Base-by-base conservation (phyloP, 2,329 filamentous ascomycete species). In the Aspergillus sp. region DNA sequence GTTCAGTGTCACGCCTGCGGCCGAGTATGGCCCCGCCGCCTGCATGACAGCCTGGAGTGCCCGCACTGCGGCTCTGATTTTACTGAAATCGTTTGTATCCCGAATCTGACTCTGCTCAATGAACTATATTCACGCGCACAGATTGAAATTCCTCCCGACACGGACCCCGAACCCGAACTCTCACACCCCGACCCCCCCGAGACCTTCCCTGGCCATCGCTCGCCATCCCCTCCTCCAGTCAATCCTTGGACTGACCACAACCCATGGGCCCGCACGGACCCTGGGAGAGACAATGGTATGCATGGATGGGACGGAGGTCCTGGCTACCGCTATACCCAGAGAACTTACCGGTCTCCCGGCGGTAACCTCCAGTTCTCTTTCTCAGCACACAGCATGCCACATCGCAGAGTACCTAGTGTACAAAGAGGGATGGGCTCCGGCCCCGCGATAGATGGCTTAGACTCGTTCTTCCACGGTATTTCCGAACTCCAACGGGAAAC, bases 1-100 rank as follows among this genome's bases (percentile, higher is more conserved):
- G 88, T 97, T 54, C 96, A 84, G 74, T 99, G 95, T 75, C 91
- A 98, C 75, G 78, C 82, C 59, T 98, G 95, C 77, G 73, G 83
- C 52, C 78, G 89, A 62, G 89, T 96, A 73, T 98, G 92, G 91
- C 90, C 89, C 68, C 81, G 85, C 59, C 85, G 90, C 59, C 49
- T 89, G 62, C 80, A 83, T 63, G 87, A 48, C 9, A 37, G 83
- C 24, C 76, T 96, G 61, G 78, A 77, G 15, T 99, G 95, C 70
- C 91, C 92, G 15, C 74, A 78, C n/a, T 99, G 95, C 71, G 72
- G 82, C 4, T 86, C 86, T 39, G 91, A 96, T 19, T 87, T 91
- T 64, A 91, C 86, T 15, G 93, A 99, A 77, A 91, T 98, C 66
- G 93, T 96, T 80, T 70, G 88, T 80, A 56, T 17, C 24, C 50